phyloP scores from a whole-genome alignment of 1,284 basidiomycete species.

The Trichosporon sp. region DNA sequence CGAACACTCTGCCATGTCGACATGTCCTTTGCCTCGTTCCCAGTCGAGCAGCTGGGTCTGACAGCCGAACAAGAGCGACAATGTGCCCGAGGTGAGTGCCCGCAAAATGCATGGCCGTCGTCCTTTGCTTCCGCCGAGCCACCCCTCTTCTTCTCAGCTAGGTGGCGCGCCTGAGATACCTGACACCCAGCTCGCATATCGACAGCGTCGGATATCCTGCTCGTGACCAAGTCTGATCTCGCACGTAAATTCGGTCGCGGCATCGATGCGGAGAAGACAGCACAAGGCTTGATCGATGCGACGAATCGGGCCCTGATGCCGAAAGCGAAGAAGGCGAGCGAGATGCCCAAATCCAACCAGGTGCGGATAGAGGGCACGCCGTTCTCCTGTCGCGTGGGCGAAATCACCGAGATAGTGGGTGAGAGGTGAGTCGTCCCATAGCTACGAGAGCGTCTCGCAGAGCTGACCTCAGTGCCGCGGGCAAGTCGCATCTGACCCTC shows the following conservation, averaged over 20 bases:
- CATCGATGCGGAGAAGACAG: conserved; percentile 25
- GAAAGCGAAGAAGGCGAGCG: neutral
- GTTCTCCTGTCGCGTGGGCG: conserved; percentile 61
- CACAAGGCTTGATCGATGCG: conserved; percentile 34
- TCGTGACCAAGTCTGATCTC: conserved; percentile 44
- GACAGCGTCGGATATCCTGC: conserved; percentile 51
- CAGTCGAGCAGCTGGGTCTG: conserved; percentile 42
- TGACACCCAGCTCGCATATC: conserved; percentile 40
- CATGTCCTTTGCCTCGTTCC: conserved; percentile 48
- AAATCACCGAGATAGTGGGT: conserved; percentile 81
- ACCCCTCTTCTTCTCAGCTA: neutral
- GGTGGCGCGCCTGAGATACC: neutral
- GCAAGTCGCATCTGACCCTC: conserved; percentile 82
- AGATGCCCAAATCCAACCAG: neutral
- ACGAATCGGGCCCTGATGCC: conserved; percentile 41
- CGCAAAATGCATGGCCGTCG: neutral
- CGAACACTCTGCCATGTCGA: neutral
- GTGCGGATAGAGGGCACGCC: neutral
- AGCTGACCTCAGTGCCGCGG: conserved; percentile 66
- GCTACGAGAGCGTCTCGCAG: too few species aligned
- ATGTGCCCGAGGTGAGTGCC: conserved; percentile 41
- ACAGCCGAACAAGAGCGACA: conserved; percentile 36
- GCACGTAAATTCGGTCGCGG: conserved; percentile 42
- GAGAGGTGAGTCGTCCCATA: conserved; percentile 66
- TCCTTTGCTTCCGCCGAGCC: too few species aligned